A percentile compares a stretch with the other conserved stretches of the same genome.
Evolutionary conservation across 2,329 filamentous ascomycete species (phyloP).

Genomic region (Cercospora zeae-maydis): DNA sequence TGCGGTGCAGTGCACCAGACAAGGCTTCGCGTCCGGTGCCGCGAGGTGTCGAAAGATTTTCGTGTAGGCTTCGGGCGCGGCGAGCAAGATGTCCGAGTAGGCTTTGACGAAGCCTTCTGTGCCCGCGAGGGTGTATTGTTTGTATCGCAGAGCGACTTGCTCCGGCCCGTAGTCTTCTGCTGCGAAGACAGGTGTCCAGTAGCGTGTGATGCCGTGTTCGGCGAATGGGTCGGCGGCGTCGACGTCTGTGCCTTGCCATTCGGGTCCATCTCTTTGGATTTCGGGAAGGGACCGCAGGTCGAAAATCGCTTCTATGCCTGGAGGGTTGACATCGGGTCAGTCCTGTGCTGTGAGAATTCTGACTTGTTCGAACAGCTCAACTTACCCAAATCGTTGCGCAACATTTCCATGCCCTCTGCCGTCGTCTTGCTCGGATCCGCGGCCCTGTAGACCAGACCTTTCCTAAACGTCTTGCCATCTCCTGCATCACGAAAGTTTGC

Average conservation of each 20-base stretch:
- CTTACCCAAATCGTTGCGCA: conserved; percentile 42
- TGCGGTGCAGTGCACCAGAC: conserved; percentile 70
- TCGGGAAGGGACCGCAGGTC: conserved; percentile 64
- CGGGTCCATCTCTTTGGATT: conserved; percentile 45
- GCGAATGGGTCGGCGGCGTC: conserved; percentile 32
- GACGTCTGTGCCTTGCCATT: conserved; percentile 33
- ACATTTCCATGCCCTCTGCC: conserved; percentile 49
- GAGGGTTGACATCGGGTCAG: neutral
- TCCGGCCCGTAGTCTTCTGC: conserved; percentile 61
- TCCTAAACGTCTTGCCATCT: conserved; percentile 43
- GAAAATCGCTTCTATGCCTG: conserved; percentile 64
- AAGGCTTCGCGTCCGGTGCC: conserved; percentile 44
- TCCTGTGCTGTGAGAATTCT: neutral
- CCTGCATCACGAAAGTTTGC: conserved; percentile 67
- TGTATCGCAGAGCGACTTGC: conserved; percentile 58
- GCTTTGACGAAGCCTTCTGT: conserved; percentile 60
- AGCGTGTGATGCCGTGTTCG: conserved; percentile 50
- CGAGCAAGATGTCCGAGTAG: conserved; percentile 59
- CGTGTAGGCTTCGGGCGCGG: conserved; percentile 53
- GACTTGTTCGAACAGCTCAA: neutral
- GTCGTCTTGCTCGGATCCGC: conserved; percentile 63
- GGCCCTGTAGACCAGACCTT: conserved; percentile 61
- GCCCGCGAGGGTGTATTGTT: conserved; percentile 56
- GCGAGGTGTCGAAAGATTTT: conserved; percentile 60
- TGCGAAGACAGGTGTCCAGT: conserved; percentile 63